phyloP scores from a whole-genome alignment of 2,329 filamentous ascomycete genomes.

The Verticillium klebahnii region DNA sequence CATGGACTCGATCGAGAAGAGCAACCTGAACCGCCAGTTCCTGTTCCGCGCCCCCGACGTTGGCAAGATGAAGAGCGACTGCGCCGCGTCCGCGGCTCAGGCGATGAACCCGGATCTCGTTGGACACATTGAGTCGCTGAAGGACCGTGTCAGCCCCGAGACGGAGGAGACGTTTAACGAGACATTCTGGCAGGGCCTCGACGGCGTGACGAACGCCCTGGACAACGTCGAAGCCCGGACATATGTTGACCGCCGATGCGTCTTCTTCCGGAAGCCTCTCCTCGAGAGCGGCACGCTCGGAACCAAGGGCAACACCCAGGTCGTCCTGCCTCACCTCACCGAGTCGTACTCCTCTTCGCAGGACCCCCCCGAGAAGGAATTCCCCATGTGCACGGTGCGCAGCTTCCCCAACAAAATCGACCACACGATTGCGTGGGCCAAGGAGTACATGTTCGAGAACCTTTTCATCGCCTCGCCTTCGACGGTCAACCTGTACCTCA shows the following conservation, averaged over 20 bases:
- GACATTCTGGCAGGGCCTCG: constrained; percentile 79
- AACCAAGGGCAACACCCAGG: constrained; percentile 97
- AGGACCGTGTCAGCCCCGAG: constrained; percentile 85
- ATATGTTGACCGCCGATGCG: constrained; percentile 92
- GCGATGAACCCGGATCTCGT: constrained; percentile 91
- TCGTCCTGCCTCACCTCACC: constrained; percentile 83
- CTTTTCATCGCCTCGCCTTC: constrained; percentile 92
- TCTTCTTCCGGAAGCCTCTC: constrained; percentile 96
- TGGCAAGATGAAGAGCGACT: constrained; percentile 93
- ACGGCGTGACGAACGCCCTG: constrained; percentile 92
- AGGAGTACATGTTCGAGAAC: constrained; percentile 84
- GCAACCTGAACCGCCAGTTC: constrained; percentile 96
- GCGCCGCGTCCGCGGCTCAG: constrained; percentile 83
- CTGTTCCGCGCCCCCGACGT: constrained; percentile 92
- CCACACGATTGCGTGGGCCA: constrained; percentile 97
- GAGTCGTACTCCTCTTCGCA: constrained; percentile 96
- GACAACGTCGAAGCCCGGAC: constrained; percentile 97
- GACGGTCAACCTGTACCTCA: constrained; percentile 89
- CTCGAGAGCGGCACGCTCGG: constrained; percentile 97
- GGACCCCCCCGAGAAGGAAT: constrained; percentile 96
- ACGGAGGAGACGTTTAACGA: constrained; percentile 96
- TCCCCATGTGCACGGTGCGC: constrained; percentile 96
- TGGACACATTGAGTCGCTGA: constrained; percentile 79
- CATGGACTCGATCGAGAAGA: constrained; percentile 98
- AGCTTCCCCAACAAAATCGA: constrained; percentile 99